Conservation (phyloP, 129 eudicot species). For the Calendula officinalis region DNA sequence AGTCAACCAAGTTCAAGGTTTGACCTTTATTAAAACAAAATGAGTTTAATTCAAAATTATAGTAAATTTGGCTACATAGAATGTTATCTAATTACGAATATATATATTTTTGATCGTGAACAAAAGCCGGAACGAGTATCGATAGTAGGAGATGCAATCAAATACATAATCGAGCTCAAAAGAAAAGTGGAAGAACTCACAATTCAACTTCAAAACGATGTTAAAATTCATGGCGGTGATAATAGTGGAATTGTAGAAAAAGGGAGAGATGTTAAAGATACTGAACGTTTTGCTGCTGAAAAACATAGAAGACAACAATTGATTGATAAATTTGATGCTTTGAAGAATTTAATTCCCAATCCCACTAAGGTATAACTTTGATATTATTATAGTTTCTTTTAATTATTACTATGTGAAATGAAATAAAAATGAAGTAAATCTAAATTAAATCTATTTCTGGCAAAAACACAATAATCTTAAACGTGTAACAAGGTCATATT, state of each 20-base stretch:
- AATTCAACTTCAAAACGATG: slow-evolving; percentile 30
- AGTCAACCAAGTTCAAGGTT: no score
- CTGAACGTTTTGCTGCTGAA: slow-evolving; percentile 76
- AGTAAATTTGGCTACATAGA: not conserved
- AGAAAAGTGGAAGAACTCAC: slow-evolving; percentile 74
- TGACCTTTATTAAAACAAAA: no score
- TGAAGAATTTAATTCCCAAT: slow-evolving; percentile 62
- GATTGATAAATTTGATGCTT: slow-evolving; percentile 57
- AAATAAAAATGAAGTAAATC: no score
- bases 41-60: not conserved
- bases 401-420: no score
- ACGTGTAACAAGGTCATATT: no score
- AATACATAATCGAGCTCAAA: slow-evolving; percentile 78
- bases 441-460: not conserved
- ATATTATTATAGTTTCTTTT: no score
- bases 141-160: slow-evolving; percentile 74
- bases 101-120: slow-evolving; percentile 8
- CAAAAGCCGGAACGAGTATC: slow-evolving; percentile 85
- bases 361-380: slow-evolving; percentile 84
- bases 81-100: not conserved
- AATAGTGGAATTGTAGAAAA: slow-evolving; percentile 43
- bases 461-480: not conserved
- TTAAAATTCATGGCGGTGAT: no score
- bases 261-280: slow-evolving; percentile 38
- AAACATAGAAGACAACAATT: slow-evolving; percentile 67